Conservation (phyloP, 2,329 filamentous ascomycete genomes). For the Metarhizium anisopliae region DNA sequence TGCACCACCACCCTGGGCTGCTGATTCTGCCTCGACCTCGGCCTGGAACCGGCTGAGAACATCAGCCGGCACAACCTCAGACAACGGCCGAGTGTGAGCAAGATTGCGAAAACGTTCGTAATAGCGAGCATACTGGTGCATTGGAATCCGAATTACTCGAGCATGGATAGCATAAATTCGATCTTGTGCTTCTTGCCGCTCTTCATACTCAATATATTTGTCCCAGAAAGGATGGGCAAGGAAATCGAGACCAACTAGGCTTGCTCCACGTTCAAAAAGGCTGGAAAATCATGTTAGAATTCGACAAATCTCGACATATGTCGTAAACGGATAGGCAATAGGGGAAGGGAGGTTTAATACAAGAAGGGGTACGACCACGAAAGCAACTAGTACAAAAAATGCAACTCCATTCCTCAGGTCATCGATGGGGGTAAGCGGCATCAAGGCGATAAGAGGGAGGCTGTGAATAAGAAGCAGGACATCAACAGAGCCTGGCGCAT, state of each 20-base stretch:
- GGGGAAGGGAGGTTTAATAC: constrained; percentile 46
- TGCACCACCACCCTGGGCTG: constrained; percentile 38
- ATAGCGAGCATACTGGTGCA: constrained; percentile 93
- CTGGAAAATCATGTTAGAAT: constrained; percentile 41
- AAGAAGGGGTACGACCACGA: constrained; percentile 39
- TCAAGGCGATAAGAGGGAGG: constrained; percentile 24
- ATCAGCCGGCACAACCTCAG: constrained; percentile 63
- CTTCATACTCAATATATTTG: constrained; percentile 96
- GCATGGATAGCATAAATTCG: constrained; percentile 77
- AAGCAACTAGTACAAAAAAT: constrained; percentile 43
- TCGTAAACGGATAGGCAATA: constrained; percentile 4
- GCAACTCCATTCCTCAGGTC: constrained; percentile 12
- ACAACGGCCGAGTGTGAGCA: constrained; percentile 61
- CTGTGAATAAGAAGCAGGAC: constrained; percentile 25
- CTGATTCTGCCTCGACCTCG: constrained; percentile 61
- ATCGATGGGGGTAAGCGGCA: constrained; percentile 24
- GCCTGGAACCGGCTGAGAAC: constrained; percentile 58
- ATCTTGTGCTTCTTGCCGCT: constrained; percentile 74
- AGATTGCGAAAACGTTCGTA: constrained; percentile 82
- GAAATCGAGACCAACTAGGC: constrained; percentile 83
- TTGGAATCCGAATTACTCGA: constrained; percentile 79
- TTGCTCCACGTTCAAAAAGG: constrained; percentile 83
- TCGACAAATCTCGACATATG: not conserved
- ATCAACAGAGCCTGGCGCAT: constrained; percentile 53
- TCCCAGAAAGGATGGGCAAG: constrained; percentile 96